Percentiles rank a stretch among this genome's conserved stretches.
Conservation (phyloP, 2,329 filamentous ascomycete species). For the Pestalotiopsis sp. region DNA sequence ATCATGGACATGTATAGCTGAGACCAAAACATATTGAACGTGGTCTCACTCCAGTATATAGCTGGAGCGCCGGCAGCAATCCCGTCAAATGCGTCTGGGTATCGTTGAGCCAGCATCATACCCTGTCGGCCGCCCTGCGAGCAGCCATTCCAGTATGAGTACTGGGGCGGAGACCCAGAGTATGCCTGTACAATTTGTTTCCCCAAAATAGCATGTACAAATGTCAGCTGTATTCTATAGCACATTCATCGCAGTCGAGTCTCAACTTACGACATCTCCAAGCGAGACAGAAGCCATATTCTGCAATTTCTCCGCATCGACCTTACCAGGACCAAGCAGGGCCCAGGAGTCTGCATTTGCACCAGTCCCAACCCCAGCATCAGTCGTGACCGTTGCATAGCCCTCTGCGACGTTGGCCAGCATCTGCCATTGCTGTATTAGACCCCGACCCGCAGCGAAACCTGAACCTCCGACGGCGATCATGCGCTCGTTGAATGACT, state of each 20-base stretch:
- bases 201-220: slow-evolving; percentile 1
- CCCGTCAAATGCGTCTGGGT: slow-evolving; percentile 56
- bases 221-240: background rate
- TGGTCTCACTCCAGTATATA: slow-evolving; percentile 25
- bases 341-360: slow-evolving; percentile 20
- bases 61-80: slow-evolving; percentile 51
- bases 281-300: slow-evolving; percentile 29
- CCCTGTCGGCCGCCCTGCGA: slow-evolving; percentile 58
- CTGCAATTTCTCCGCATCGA: slow-evolving; percentile 27
- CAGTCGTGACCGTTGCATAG: slow-evolving; percentile 30
- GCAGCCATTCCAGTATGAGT: slow-evolving; percentile 57
- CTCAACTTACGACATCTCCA: slow-evolving; percentile 18
- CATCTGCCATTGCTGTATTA: slow-evolving; percentile 21
- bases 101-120: slow-evolving; percentile 52
- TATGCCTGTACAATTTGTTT: slow-evolving; percentile 28
- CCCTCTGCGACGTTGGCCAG: slow-evolving; percentile 23
- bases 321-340: slow-evolving; percentile 22
- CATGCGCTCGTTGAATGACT: slow-evolving; percentile 31
- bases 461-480: slow-evolving; percentile 34
- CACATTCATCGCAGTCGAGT: background rate
- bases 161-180: slow-evolving; percentile 37
- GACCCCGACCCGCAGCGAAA: slow-evolving; percentile 26
- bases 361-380: slow-evolving; percentile 24
- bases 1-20: background rate
- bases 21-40: background rate